These are phyloP conservation scores for Podila horticola DNA, from an alignment of 192 early-diverging fungal species.

Conservation along the genomic window DNA sequence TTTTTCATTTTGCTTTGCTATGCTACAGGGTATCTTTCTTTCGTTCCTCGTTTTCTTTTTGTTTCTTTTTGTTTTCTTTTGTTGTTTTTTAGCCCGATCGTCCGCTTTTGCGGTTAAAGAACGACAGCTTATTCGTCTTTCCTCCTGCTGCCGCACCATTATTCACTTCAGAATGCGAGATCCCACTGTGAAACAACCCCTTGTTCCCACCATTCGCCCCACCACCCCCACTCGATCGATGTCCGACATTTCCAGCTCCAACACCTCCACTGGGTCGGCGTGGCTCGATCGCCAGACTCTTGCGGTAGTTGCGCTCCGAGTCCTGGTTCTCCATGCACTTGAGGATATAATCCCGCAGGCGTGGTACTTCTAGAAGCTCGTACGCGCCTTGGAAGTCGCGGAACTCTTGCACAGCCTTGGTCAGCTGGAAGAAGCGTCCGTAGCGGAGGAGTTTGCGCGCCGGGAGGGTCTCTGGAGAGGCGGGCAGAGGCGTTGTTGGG, in stretches of 20 bases:
- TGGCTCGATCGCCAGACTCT: slow-evolving; percentile 49
- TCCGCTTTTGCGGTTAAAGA: slow-evolving; percentile 39
- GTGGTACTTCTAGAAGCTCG: slow-evolving; percentile 49
- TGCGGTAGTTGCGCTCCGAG: slow-evolving; percentile 33
- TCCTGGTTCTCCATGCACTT: slow-evolving; percentile 45
- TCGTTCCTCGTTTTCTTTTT: too few relatives aligned
- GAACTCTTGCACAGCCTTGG: slow-evolving; percentile 38
- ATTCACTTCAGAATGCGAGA: slow-evolving; percentile 24
- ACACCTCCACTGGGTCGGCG: slow-evolving; percentile 11
- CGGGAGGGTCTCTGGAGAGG: background rate
- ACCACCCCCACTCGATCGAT: background rate
- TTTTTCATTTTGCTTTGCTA: too few relatives aligned
- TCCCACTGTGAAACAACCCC: slow-evolving; percentile 32
- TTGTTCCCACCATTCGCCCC: background rate
- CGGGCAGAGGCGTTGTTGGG: background rate
- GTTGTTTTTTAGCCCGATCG: slow-evolving; percentile 6
- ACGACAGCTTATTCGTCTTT: slow-evolving; percentile 37
- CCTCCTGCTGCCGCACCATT: background rate
- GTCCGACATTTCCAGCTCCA: background rate
- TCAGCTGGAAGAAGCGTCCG: slow-evolving; percentile 33
- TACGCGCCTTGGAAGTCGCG: slow-evolving; percentile 35
- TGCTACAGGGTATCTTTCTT: background rate
- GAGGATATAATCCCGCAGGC: slow-evolving; percentile 46
- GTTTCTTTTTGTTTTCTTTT: background rate
- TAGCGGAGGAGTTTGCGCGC: slow-evolving; percentile 31